These are phyloP conservation scores for Plasmodium reichenowi DNA, from an alignment of 169 alveolate genomes.

Conservation along the genomic window DNA sequence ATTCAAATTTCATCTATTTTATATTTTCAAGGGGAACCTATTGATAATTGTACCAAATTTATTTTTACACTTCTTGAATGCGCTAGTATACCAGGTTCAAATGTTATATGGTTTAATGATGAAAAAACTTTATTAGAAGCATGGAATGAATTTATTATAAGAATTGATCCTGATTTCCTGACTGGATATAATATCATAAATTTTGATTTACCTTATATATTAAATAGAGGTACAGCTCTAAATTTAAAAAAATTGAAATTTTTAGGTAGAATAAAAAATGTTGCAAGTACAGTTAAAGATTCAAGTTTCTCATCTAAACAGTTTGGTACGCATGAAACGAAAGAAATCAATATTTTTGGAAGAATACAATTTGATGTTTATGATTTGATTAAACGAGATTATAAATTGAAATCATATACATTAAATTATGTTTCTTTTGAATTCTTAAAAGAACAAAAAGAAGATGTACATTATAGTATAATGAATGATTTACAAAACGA, in stretches of 20 bases:
- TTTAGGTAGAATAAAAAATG: constrained; percentile 88
- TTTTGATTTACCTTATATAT: constrained; percentile 97
- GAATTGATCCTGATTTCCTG: constrained; percentile 96
- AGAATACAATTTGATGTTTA: constrained; percentile 97
- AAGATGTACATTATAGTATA: constrained; percentile 98
- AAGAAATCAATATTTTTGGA: constrained; percentile 95
- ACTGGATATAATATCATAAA: constrained; percentile 98
- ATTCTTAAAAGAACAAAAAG: constrained; percentile 98
- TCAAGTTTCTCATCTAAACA: constrained; percentile 91
- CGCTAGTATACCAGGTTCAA: constrained; percentile 91
- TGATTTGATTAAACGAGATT: constrained; percentile 96
- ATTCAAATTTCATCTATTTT: constrained; percentile 96
- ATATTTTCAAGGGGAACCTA: constrained; percentile 82
- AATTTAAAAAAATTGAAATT: constrained; percentile 88
- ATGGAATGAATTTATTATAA: constrained; percentile 89
- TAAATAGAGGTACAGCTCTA: constrained; percentile 94
- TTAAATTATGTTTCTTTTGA: constrained; percentile 97
- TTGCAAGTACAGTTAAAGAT: constrained; percentile 88
- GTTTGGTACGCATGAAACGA: constrained; percentile 94
- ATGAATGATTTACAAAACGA: constrained; percentile 95
- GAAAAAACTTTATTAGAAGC: constrained; percentile 90
- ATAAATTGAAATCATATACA: constrained; percentile 96
- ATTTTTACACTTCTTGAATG: constrained; percentile 89
- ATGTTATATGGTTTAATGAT: constrained; percentile 85
- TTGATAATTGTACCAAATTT: constrained; percentile 77